Base-by-base conservation (phyloP, 148 eudicot species). In the Persicaria maculosa region DNA sequence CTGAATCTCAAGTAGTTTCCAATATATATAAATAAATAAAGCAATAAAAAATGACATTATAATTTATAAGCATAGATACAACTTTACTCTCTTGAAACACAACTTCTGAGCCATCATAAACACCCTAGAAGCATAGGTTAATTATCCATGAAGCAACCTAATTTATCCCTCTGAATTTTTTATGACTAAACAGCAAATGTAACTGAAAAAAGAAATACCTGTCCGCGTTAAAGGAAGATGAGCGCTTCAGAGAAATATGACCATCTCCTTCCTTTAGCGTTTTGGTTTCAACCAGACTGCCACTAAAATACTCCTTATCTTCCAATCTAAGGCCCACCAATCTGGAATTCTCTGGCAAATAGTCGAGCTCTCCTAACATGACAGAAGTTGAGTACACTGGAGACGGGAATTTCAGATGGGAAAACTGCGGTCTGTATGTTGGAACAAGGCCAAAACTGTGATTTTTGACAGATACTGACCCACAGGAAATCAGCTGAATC, bases 221-320 rank as follows among this genome's bases (percentile, higher is more conserved):
- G 81, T 90, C 96, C 73, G 90, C 92, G 62, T 88, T 90, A 75
- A 81, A 90, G 31, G 97, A 92, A 67, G 90, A 87, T 8, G 96
- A 90, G 58, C 92, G 86, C 78, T 90, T 94, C 14, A 94, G 78
- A 77, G 86, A 52, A 62, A 81, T 83, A 58, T 77, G 76, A 6
- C 73, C 81, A 69, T 82, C 80, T 62, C 83, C 84, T 76, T 87
- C 91, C 84, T 85, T 89, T 2, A 81, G 82, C 75, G 86, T 80
- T 72, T 78, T 94, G 70, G 90, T 90, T 82, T 94, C 97, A 53
- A 87, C 79, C 79, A 91, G 86, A 83, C 98, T 94, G 68, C 96
- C 96, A 79, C 98, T 90, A 77, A 94, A 94, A 77, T 90, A 94
- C 79, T 94, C 97, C 81, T 94, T 91, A 43, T 93, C 97, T 84